A percentile compares a stretch with the other conserved stretches of the same genome.
Conservation (phyloP, 2,329 filamentous ascomycete species). For the Alternaria consortialis region DNA sequence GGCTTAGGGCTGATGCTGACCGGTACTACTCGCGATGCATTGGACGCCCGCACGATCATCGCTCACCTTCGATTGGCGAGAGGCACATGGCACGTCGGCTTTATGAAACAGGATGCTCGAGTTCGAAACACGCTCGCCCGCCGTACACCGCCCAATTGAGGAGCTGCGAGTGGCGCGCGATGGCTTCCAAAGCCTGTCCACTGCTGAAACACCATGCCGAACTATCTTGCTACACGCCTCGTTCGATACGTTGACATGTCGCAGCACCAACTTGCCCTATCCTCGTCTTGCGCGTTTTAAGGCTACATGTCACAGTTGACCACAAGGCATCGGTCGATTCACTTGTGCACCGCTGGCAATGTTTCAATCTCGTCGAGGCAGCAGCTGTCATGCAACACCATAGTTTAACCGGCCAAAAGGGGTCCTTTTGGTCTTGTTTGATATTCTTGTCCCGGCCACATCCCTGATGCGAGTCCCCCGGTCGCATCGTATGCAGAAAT, state of each 20-base stretch:
- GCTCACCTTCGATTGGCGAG: slow-evolving; percentile 27
- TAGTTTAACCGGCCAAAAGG: slow-evolving; percentile 1
- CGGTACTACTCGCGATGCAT: slow-evolving; percentile 23
- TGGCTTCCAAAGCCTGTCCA: not conserved
- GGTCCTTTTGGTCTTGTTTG: slow-evolving; percentile 8
- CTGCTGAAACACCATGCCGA: slow-evolving; percentile 26
- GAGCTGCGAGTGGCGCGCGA: slow-evolving; percentile 1
- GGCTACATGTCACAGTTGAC: not conserved
- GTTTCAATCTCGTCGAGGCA: slow-evolving; percentile 6
- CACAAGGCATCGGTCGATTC: not conserved
- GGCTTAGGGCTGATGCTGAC: slow-evolving; percentile 35
- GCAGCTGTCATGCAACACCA: slow-evolving; percentile 5
- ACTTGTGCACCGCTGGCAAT: not conserved
- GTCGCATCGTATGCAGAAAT: not conserved
- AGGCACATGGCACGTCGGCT: slow-evolving; percentile 11
- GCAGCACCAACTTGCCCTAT: slow-evolving; percentile 18
- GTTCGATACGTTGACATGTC: slow-evolving; percentile 16
- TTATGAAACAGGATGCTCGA: slow-evolving; percentile 12
- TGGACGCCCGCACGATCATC: not conserved
- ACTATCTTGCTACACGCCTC: slow-evolving; percentile 21
- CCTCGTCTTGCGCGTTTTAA: slow-evolving; percentile 8
- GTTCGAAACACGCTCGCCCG: slow-evolving; percentile 34
- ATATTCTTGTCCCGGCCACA: not conserved
- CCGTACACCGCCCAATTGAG: slow-evolving; percentile 20
- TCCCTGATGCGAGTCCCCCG: slow-evolving; percentile 7